Evolutionary conservation across 1,139 yeast species (phyloP).

Genomic region (Debaryomyces coudertii): DNA sequence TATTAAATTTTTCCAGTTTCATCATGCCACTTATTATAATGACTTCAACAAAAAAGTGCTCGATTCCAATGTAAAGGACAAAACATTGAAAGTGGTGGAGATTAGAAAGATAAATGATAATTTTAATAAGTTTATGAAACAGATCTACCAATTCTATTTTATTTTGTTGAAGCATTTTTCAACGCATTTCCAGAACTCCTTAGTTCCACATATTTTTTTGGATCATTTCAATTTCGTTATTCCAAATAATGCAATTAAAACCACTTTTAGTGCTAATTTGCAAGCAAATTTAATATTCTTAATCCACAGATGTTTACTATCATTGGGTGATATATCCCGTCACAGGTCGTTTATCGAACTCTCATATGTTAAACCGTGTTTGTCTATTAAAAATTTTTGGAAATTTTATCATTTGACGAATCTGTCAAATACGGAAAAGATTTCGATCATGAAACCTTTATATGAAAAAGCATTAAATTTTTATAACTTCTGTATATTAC

Average conservation of each 20-base stretch:
- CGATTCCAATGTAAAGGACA: constrained; percentile 20
- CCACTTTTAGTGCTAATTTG: constrained; percentile 23
- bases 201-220: constrained; percentile 33
- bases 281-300: constrained; percentile 50
- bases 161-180: constrained; percentile 40
- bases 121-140: constrained; percentile 51
- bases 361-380: constrained; percentile 40
- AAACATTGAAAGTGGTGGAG: constrained; percentile 46
- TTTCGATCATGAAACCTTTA: constrained; percentile 23
- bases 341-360: constrained; percentile 53
- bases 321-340: constrained; percentile 63
- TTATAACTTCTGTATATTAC: constrained; percentile 53
- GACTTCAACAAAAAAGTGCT: constrained; percentile 15
- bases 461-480: constrained; percentile 45
- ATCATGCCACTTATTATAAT: constrained; percentile 36
- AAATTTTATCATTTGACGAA: constrained; percentile 24
- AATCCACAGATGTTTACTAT: constrained; percentile 56
- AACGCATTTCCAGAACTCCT: constrained; percentile 37
- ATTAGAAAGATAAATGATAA: constrained; percentile 57
- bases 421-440: constrained; percentile 33
- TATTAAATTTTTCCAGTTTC: constrained; percentile 54
- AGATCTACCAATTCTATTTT: constrained; percentile 50
- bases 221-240: constrained; percentile 26
- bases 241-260: constrained; percentile 18
- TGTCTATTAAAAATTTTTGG: constrained; percentile 38